A percentile compares a stretch with the other conserved stretches of the same genome.
Evolutionary conservation across 495 filamentous ascomycete species (phyloP).

Genomic region (Chaetomidium leptoderma): DNA sequence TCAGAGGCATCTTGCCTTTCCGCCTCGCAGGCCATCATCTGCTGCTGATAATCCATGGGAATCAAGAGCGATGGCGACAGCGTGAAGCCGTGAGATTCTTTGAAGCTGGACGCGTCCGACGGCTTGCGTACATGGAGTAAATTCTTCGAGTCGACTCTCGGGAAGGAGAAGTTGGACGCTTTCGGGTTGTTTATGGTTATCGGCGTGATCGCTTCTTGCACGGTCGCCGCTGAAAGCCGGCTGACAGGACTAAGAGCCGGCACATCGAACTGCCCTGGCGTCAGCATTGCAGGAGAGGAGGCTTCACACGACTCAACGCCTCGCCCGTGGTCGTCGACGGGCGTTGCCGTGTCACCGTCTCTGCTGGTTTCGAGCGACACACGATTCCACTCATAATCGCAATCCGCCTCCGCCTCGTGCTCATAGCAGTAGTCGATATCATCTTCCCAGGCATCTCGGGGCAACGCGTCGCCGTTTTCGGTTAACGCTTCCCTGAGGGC

Average conservation of each 20-base stretch:
- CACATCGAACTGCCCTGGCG: slow-evolving; percentile 40
- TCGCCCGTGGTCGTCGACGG: slow-evolving; percentile 28
- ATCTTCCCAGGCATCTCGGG: slow-evolving; percentile 73
- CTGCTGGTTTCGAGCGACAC: slow-evolving; percentile 43
- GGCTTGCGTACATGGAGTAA: slow-evolving; percentile 32
- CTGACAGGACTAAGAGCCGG: slow-evolving; percentile 47
- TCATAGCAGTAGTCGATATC: slow-evolving; percentile 95
- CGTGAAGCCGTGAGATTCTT: slow-evolving; percentile 52
- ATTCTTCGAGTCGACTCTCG: slow-evolving; percentile 32
- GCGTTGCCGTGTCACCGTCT: slow-evolving; percentile 28
- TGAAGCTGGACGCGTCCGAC: slow-evolving; percentile 49
- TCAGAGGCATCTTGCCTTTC: slow-evolving; percentile 35
- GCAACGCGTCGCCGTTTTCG: slow-evolving; percentile 40
- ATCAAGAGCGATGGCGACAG: slow-evolving; percentile 53
- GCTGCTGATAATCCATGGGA: slow-evolving; percentile 47
- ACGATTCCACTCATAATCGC: slow-evolving; percentile 82
- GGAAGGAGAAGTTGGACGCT: slow-evolving; percentile 44
- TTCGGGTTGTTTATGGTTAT: slow-evolving; percentile 29
- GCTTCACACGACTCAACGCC: slow-evolving; percentile 24
- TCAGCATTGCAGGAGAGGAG: slow-evolving; percentile 37
- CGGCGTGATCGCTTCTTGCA: slow-evolving; percentile 41
- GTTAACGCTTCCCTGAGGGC: slow-evolving; percentile 28
- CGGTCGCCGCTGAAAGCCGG: slow-evolving; percentile 34
- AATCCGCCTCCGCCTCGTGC: slow-evolving; percentile 82
- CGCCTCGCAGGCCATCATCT: slow-evolving; percentile 41